Conservation (phyloP, 2,329 filamentous ascomycete species). For the Pseudocercospora fijiensis region DNA sequence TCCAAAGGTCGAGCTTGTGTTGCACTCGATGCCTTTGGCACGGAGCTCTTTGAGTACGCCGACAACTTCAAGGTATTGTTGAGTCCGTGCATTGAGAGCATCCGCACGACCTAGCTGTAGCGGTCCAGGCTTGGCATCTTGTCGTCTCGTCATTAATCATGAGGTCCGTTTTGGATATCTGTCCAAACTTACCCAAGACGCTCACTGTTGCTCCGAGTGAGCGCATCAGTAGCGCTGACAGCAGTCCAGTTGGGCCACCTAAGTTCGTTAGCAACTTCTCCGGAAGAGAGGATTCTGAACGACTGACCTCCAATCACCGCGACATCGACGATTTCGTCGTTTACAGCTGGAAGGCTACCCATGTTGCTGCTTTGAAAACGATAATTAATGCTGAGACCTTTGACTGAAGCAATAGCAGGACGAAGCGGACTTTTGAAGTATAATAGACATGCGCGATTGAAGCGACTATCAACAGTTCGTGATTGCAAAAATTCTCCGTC, state of each 20-base stretch:
- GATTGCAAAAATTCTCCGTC: neutral
- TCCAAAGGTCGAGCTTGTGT: constrained; percentile 15
- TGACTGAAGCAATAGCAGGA: neutral
- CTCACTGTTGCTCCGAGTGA: constrained; percentile 7
- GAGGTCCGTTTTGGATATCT: neutral
- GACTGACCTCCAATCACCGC: constrained; percentile 13
- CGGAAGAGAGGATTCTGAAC: neutral
- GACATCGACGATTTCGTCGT: constrained; percentile 13
- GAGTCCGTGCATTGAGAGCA: constrained; percentile 15
- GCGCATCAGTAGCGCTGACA: constrained; percentile 8
- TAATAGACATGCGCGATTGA: neutral
- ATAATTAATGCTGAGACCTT: neutral
- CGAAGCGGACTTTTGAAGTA: neutral
- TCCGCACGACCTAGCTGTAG: constrained; percentile 13
- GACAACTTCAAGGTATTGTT: constrained; percentile 14
- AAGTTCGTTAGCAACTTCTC: neutral
- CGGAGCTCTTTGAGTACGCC: constrained; percentile 13
- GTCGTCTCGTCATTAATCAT: neutral
- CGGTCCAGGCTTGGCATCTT: constrained; percentile 12
- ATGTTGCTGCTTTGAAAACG: neutral
- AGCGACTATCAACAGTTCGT: neutral
- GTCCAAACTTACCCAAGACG: constrained; percentile 3
- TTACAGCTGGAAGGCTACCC: neutral
- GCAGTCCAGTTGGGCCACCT: constrained; percentile 14
- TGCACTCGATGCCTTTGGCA: constrained; percentile 14